These are phyloP conservation scores for Pleurotus platypus DNA, from an alignment of 768 basidiomycete genomes.

Conservation along the genomic window DNA sequence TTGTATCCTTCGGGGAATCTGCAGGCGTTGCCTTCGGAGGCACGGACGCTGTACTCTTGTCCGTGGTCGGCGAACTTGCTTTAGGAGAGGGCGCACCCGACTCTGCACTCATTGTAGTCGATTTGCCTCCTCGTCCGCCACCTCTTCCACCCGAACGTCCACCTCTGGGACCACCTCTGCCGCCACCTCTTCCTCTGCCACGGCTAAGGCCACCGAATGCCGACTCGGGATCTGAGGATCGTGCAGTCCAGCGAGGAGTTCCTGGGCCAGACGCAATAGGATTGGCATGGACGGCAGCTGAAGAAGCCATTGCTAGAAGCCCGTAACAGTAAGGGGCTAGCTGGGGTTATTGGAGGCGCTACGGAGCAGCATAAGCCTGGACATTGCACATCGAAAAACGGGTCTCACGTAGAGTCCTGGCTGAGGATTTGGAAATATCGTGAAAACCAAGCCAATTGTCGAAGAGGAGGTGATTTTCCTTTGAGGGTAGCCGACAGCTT, in stretches of 20 bases:
- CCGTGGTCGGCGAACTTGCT: slow-evolving; percentile 17
- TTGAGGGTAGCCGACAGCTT: not conserved
- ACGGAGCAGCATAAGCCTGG: not conserved
- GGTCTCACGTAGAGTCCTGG: not conserved
- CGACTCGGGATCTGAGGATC: slow-evolving; percentile 41
- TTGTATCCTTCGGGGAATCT: slow-evolving; percentile 16
- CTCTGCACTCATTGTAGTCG: slow-evolving; percentile 16
- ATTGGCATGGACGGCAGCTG: slow-evolving; percentile 15
- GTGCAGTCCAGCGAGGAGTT: slow-evolving; percentile 39
- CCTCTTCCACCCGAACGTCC: slow-evolving; percentile 30
- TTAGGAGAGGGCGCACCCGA: slow-evolving; percentile 11
- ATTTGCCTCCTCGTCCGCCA: slow-evolving; percentile 23
- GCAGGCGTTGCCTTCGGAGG: slow-evolving; percentile 13
- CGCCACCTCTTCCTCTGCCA: slow-evolving; percentile 29
- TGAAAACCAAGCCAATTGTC: not conserved
- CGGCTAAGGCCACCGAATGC: slow-evolving; percentile 43
- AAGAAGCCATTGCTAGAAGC: slow-evolving; percentile 6
- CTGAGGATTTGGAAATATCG: not conserved
- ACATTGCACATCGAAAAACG: not conserved
- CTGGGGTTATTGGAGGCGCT: not conserved
- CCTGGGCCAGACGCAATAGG: slow-evolving; percentile 26
- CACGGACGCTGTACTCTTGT: slow-evolving; percentile 6
- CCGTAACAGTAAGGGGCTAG: not conserved
- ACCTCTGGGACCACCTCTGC: slow-evolving; percentile 25
- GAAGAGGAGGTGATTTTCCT: not conserved